These are phyloP conservation scores for Penicillium longicatenatum DNA, from an alignment of 495 filamentous ascomycete genomes.

Conservation along the genomic window DNA sequence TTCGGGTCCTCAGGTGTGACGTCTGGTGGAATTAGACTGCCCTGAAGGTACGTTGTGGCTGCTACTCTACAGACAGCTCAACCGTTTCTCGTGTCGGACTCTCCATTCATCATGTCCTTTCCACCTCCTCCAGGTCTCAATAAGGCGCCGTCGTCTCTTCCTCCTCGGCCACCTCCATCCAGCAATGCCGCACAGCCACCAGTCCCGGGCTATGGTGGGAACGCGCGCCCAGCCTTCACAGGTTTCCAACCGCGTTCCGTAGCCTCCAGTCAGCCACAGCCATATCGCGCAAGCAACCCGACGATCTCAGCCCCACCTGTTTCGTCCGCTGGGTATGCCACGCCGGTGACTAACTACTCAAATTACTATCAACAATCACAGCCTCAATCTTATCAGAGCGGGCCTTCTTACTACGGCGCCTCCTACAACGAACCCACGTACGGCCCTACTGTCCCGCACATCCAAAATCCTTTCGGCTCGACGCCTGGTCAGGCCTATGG, in stretches of 20 bases:
- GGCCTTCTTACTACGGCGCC: conserved; percentile 52
- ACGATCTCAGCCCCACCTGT: conserved; percentile 46
- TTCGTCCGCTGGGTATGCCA: conserved; percentile 40
- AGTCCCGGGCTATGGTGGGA: conserved; percentile 48
- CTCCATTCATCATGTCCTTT: conserved; percentile 92
- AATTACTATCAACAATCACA: conserved; percentile 39
- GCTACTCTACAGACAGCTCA: conserved; percentile 39
- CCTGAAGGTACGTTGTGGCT: conserved; percentile 64
- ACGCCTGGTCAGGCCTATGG: conserved; percentile 50
- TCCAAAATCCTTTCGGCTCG: conserved; percentile 82
- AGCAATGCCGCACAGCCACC: conserved; percentile 49
- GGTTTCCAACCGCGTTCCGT: conserved; percentile 68
- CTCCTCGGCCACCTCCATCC: conserved; percentile 77
- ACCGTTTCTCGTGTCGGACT: conserved; percentile 43
- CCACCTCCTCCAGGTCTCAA: conserved; percentile 87
- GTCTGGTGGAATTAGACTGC: conserved; percentile 37
- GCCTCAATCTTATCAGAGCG: conserved; percentile 41
- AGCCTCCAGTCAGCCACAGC: conserved; percentile 49
- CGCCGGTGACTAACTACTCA: conserved; percentile 37
- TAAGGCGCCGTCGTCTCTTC: conserved; percentile 70
- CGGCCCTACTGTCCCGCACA: conserved; percentile 66
- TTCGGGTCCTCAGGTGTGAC: conserved; percentile 38
- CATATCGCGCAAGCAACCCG: conserved; percentile 45
- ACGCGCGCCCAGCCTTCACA: conserved; percentile 45
- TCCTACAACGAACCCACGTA: conserved; percentile 55